These are phyloP conservation scores for Bacterosira constricta DNA, from an alignment of 108 stramenopile species.

Conservation along the genomic window DNA sequence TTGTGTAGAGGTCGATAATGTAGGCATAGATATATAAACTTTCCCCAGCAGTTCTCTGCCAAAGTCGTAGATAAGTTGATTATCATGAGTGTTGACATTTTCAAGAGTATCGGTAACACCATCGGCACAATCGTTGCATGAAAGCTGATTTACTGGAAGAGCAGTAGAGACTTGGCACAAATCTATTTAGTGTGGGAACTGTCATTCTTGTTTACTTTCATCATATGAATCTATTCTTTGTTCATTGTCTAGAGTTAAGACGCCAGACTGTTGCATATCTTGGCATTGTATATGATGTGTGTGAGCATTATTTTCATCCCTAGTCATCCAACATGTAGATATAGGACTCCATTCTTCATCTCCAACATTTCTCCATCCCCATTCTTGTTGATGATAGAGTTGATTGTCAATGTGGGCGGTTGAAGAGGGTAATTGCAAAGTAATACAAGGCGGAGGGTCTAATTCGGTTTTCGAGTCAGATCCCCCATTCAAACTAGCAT, in stretches of 20 bases:
- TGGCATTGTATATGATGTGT: too few species aligned
- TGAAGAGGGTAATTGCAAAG: neutral
- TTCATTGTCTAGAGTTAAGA: too few species aligned
- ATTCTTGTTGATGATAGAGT: neutral
- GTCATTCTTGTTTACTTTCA: too few species aligned
- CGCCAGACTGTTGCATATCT: too few species aligned
- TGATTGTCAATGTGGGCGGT: neutral
- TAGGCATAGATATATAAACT: constrained; percentile 10
- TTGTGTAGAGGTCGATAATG: neutral
- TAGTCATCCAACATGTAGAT: neutral
- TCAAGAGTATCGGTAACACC: neutral
- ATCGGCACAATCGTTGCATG: neutral
- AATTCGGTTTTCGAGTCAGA: neutral
- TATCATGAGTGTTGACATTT: neutral
- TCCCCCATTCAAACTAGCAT: constrained; percentile 7
- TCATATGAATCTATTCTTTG: too few species aligned
- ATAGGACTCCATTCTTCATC: neutral
- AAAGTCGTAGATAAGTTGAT: constrained; percentile 29
- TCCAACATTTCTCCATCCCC: neutral
- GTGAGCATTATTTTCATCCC: too few species aligned
- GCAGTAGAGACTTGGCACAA: constrained; percentile 7
- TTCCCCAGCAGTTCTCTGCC: constrained; percentile 32
- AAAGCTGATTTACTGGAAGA: neutral
- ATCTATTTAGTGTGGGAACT: constrained; percentile 25
- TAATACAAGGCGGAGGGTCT: constrained; percentile 10